Conservation (phyloP, 805 yeast species). For the Candida saitoana region DNA sequence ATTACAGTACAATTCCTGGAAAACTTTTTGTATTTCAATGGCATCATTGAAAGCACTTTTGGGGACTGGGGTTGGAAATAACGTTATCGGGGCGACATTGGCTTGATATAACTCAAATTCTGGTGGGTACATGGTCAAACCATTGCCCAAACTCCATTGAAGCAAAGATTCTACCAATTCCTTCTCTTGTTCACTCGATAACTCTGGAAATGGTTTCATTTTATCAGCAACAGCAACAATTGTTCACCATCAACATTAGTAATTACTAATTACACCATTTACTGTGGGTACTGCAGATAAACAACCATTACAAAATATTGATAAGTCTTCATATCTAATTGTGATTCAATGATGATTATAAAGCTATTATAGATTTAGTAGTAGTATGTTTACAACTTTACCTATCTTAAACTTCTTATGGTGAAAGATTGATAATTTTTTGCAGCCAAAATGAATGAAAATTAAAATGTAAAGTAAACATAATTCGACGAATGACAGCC, state of each 20-base stretch:
- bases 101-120: constrained; percentile 42
- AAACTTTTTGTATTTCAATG: constrained; percentile 56
- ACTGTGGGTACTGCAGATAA: background rate
- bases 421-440: no score
- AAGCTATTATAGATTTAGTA: no score
- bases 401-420: no score
- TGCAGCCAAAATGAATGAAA: no score
- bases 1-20: constrained; percentile 70
- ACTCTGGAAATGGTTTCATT: constrained; percentile 31
- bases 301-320: no score
- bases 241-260: background rate
- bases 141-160: constrained; percentile 79
- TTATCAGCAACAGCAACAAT: background rate
- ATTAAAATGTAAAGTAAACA: no score
- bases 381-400: no score
- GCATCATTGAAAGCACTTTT: constrained; percentile 62
- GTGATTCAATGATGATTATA: no score
- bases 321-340: no score
- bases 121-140: constrained; percentile 77
- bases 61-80: constrained; percentile 90
- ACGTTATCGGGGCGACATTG: constrained; percentile 80
- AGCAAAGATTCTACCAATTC: constrained; percentile 44
- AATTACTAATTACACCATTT: background rate
- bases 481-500: no score
- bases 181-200: constrained; percentile 21